phyloP scores from a whole-genome alignment of 257 asterid species.

The Hygrophila difformis region DNA sequence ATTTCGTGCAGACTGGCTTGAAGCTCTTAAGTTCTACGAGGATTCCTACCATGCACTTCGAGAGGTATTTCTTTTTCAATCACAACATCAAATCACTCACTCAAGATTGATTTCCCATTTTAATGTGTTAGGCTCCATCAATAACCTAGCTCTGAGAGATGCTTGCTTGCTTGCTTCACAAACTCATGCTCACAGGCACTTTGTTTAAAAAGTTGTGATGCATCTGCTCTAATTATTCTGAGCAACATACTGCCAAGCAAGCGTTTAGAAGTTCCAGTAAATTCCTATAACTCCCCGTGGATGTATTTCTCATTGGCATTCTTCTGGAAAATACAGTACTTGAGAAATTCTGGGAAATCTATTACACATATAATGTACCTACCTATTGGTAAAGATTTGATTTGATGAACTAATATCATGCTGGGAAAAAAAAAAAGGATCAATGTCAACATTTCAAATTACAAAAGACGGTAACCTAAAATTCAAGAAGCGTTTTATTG shows the following conservation, averaged over 20 bases:
- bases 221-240: background rate
- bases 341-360: too few species aligned
- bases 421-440: too few species aligned
- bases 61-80: constrained; percentile 52
- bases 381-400: too few species aligned
- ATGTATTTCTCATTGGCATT: background rate
- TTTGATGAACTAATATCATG: too few species aligned
- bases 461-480: too few species aligned
- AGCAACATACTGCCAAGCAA: background rate
- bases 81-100: constrained; percentile 2
- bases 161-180: constrained; percentile 11
- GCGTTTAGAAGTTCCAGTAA: background rate
- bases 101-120: constrained; percentile 12
- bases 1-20: constrained; percentile 93
- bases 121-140: background rate
- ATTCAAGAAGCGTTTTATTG: too few species aligned
- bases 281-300: background rate
- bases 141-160: constrained; percentile 9
- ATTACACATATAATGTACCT: too few species aligned
- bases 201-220: background rate
- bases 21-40: constrained; percentile 80
- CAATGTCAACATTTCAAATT: too few species aligned
- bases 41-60: constrained; percentile 83
- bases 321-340: too few species aligned
- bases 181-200: too few species aligned